phyloP scores from a whole-genome alignment of 2,329 filamentous ascomycete genomes.

The Colletotrichum sidae region DNA sequence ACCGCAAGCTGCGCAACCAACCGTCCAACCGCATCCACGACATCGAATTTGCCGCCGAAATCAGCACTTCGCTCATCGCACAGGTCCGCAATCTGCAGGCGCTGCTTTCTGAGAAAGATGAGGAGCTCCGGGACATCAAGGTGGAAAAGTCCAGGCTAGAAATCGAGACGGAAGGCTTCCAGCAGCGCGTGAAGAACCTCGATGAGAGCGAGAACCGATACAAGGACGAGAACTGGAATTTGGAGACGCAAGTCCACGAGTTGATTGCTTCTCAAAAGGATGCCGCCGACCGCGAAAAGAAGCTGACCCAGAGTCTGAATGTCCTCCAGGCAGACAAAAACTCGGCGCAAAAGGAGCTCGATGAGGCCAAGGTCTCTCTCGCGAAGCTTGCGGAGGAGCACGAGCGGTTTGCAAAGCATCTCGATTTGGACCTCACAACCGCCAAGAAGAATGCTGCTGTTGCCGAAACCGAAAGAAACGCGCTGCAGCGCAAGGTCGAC shows the following conservation, averaged over 20 bases:
- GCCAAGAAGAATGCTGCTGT: constrained; percentile 83
- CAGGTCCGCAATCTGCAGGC: constrained; percentile 92
- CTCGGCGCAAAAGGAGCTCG: constrained; percentile 83
- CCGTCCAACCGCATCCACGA: constrained; percentile 90
- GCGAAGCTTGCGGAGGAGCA: constrained; percentile 87
- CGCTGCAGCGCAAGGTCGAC: constrained; percentile 86
- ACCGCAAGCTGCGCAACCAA: constrained; percentile 90
- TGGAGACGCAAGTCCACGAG: constrained; percentile 93
- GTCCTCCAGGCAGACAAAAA: constrained; percentile 80
- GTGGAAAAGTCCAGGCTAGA: constrained; percentile 84
- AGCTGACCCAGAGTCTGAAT: constrained; percentile 79
- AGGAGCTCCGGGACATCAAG: constrained; percentile 80
- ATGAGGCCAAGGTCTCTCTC: constrained; percentile 86
- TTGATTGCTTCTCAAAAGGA: constrained; percentile 80
- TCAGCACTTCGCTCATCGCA: constrained; percentile 92
- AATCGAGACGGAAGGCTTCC: constrained; percentile 81
- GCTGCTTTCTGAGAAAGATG: constrained; percentile 87
- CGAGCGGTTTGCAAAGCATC: constrained; percentile 78
- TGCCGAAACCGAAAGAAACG: constrained; percentile 81
- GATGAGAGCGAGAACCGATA: constrained; percentile 96
- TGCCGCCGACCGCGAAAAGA: constrained; percentile 83
- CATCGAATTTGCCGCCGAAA: constrained; percentile 98
- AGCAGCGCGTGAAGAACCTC: constrained; percentile 82
- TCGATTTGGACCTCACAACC: constrained; percentile 88
- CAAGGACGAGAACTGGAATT: constrained; percentile 98